A percentile compares a stretch with the other conserved stretches of the same genome.
These are phyloP conservation scores for Pythium insidiosum DNA, from an alignment of 352 stramenopile species.

Conservation along the genomic window DNA sequence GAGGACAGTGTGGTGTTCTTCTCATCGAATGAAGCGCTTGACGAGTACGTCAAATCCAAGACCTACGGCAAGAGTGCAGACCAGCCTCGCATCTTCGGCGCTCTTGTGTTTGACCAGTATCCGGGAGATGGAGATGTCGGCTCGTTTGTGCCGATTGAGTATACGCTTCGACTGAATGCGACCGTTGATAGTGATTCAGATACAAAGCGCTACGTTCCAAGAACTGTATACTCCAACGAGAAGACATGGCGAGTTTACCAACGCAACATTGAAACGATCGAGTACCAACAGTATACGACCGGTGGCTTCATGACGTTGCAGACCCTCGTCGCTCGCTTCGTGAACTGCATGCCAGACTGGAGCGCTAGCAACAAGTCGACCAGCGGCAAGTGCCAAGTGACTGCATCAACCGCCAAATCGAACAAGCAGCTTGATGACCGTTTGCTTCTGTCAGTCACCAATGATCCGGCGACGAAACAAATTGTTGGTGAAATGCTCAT, in stretches of 20 bases:
- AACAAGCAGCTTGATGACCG: slow-evolving; percentile 10
- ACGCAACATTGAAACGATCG: slow-evolving; percentile 10
- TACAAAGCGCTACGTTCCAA: slow-evolving; percentile 14
- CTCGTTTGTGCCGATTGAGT: slow-evolving; percentile 21
- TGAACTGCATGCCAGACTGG: slow-evolving; percentile 30
- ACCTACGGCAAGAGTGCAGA: slow-evolving; percentile 16
- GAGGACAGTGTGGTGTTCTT: slow-evolving; percentile 34
- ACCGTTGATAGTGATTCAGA: slow-evolving; percentile 15
- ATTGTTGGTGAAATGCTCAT: slow-evolving; percentile 3
- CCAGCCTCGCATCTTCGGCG: slow-evolving; percentile 27
- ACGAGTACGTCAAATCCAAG: slow-evolving; percentile 25
- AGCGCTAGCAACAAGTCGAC: slow-evolving; percentile 13
- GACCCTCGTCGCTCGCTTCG: slow-evolving; percentile 35
- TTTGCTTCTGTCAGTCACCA: slow-evolving; percentile 10
- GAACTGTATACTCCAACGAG: slow-evolving; percentile 14
- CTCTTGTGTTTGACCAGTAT: slow-evolving; percentile 33
- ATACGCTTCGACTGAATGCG: slow-evolving; percentile 29
- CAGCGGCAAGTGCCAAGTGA: slow-evolving; percentile 16
- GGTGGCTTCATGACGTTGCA: slow-evolving; percentile 39
- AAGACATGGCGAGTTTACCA: slow-evolving; percentile 17
- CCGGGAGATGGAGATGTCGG: slow-evolving; percentile 18
- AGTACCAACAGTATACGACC: slow-evolving; percentile 19
- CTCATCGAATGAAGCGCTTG: slow-evolving; percentile 14
- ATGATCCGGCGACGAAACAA: slow-evolving; percentile 13
- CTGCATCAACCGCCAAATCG: slow-evolving; percentile 3